Conservation (phyloP, 179 eudicot species). For the Nepenthes alata region DNA sequence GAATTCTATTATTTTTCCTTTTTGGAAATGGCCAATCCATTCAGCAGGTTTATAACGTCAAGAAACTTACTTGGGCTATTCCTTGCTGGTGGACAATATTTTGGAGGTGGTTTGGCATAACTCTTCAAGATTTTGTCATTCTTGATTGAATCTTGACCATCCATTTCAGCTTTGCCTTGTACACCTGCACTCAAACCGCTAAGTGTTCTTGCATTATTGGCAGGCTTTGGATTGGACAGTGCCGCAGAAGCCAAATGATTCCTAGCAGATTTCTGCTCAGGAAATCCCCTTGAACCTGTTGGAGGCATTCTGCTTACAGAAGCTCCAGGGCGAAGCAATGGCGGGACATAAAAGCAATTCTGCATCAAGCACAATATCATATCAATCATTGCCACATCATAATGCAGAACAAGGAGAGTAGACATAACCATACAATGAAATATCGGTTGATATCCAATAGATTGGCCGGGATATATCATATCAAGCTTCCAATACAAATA, state of each 20-base stretch:
- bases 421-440: not conserved
- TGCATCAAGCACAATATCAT: slow-evolving; percentile 10
- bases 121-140: slow-evolving; percentile 38
- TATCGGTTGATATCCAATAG: no score
- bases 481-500: no score
- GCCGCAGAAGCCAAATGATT: slow-evolving; percentile 48
- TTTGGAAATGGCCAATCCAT: no score
- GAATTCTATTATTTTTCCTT: no score
- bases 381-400: not conserved
- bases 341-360: slow-evolving; percentile 73
- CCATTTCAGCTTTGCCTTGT: slow-evolving; percentile 83
- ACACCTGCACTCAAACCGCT: slow-evolving; percentile 47
- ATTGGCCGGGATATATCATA: no score
- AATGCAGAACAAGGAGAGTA: not conserved
- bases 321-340: slow-evolving; percentile 64
- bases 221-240: slow-evolving; percentile 34
- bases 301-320: slow-evolving; percentile 58
- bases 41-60: not conserved
- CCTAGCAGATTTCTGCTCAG: slow-evolving; percentile 51
- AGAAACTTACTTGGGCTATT: slow-evolving; percentile 51
- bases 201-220: slow-evolving; percentile 24
- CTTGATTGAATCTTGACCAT: slow-evolving; percentile 47
- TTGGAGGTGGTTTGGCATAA: slow-evolving; percentile 34
- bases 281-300: slow-evolving; percentile 39
- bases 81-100: slow-evolving; percentile 70